phyloP scores from a whole-genome alignment of 2,329 filamentous ascomycete genomes.

The Penicillium thymicola region DNA sequence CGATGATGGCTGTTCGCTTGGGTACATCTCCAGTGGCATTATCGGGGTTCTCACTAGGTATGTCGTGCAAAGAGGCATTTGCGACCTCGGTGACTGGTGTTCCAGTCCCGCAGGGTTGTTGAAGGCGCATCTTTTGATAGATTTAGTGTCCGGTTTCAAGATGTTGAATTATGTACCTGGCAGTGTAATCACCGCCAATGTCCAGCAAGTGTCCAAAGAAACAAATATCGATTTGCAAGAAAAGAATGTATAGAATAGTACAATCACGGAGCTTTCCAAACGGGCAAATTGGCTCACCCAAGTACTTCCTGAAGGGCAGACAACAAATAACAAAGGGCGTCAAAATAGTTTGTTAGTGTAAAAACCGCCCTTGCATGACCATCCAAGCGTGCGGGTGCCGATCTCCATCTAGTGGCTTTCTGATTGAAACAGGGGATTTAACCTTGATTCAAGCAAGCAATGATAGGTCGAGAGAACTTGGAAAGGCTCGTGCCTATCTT shows the following conservation, averaged over 20 bases:
- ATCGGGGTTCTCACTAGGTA: neutral
- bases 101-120: slow-evolving; percentile 16
- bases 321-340: neutral
- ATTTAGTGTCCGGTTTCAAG: neutral
- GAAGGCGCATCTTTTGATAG: slow-evolving; percentile 16
- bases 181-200: slow-evolving; percentile 7
- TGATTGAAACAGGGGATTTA: slow-evolving; percentile 5
- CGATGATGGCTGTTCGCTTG: slow-evolving; percentile 24
- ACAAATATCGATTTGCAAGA: slow-evolving; percentile 3
- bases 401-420: slow-evolving; percentile 6
- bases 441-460: slow-evolving; percentile 1
- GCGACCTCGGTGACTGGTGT: slow-evolving; percentile 2
- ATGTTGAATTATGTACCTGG: slow-evolving; percentile 15
- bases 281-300: slow-evolving; percentile 5
- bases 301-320: neutral
- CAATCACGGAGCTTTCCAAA: slow-evolving; percentile 6
- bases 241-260: slow-evolving; percentile 12
- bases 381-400: slow-evolving; percentile 11
- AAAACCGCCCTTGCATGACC: slow-evolving; percentile 19
- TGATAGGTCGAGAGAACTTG: neutral
- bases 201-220: slow-evolving; percentile 6
- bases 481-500: slow-evolving; percentile 7
- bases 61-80: slow-evolving; percentile 3
- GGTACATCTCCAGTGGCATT: slow-evolving; percentile 4
- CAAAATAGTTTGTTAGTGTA: slow-evolving; percentile 6